Conservation (phyloP, 2,329 filamentous ascomycete species). For the Sporothrix euskadiensis region DNA sequence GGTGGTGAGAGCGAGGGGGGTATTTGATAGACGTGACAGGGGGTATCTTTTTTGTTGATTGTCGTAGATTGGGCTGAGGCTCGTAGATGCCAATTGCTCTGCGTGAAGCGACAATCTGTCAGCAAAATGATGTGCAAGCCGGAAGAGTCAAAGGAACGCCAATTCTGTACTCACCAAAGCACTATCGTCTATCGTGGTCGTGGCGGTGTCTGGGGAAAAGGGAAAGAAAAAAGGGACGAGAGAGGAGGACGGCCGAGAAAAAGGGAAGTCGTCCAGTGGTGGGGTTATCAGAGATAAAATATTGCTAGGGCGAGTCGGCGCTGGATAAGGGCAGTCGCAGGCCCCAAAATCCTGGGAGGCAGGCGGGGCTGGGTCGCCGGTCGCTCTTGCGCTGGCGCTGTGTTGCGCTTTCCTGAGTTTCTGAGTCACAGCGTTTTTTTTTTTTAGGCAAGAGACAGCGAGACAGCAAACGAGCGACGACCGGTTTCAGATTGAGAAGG, state of each 20-base stretch:
- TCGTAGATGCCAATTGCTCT: conserved; percentile 4
- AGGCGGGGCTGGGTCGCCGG: conserved; percentile 30
- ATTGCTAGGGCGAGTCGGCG: conserved; percentile 19
- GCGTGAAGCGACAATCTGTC: background rate
- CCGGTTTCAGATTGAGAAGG: conserved; percentile 29
- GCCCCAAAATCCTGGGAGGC: conserved; percentile 4
- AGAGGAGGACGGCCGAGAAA: conserved; percentile 9
- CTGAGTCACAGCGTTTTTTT: conserved; percentile 34
- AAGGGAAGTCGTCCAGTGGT: background rate
- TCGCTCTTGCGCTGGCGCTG: background rate
- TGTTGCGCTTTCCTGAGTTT: background rate
- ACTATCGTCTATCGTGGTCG: conserved; percentile 15
- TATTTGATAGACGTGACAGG: background rate
- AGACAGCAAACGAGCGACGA: conserved; percentile 13
- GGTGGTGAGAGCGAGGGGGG: background rate
- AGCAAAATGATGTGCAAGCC: background rate
- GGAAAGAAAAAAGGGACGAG: background rate
- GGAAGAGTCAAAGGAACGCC: background rate
- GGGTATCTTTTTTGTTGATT: background rate
- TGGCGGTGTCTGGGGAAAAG: background rate
- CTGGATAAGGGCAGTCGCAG: conserved; percentile 22
- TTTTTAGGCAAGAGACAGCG: conserved; percentile 29
- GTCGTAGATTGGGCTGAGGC: background rate
- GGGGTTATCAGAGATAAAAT: conserved; percentile 25
- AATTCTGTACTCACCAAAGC: background rate